Base-by-base conservation (phyloP, 2,329 filamentous ascomycete species). In the Pseudocercospora fijiensis region DNA sequence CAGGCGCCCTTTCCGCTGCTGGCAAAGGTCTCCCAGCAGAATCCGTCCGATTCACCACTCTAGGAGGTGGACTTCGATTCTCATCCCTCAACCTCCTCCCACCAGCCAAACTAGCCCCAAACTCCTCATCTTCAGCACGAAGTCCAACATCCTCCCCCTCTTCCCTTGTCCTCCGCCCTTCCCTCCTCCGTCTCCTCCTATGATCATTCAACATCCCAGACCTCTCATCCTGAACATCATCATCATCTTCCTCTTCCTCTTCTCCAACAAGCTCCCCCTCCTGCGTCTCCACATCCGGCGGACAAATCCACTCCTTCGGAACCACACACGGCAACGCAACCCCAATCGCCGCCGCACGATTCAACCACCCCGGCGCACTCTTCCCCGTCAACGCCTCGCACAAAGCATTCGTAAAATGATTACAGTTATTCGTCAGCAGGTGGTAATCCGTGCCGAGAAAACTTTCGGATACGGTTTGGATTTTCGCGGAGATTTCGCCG, bases 391-490 rank as follows among this genome's bases (percentile, higher is more conserved):
- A 82, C 69, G 85, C 85, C 74, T 88, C 82, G 77, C 90, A 92
- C 18, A 96, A 83, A 71, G 89, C 86, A 20, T 86, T 87, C 1
- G 91, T 94, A 75, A 96, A 96, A 76, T 96, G 91, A 76, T 96
- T 96, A 83, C 91, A 96, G 77, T 96, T 96, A 70, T 87, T 87
- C 20, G 88, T 92, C 51, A 96, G 82, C 13, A 96, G 84, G 72
- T 95, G 94, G 77, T 96, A 95, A 13, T 85, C 84, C 0, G 87
- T 87, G 24, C 91, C 91, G 62, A 87, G 83, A 71, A 95, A 96
- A 69, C 88, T 83, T 47, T 89, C 84, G 1, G 88, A 91, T 11
- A 88, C 88, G 65, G 81, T 81, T 70, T 84, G 85, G 51, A 96
- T 84, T 45, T 91, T 88, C 13, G 80, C 74, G 58, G 92, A 87